Percentiles rank a stretch among this genome's conserved stretches.
These are phyloP conservation scores for Pythium monospermum DNA, from an alignment of 352 stramenopile species.

Conservation along the genomic window DNA sequence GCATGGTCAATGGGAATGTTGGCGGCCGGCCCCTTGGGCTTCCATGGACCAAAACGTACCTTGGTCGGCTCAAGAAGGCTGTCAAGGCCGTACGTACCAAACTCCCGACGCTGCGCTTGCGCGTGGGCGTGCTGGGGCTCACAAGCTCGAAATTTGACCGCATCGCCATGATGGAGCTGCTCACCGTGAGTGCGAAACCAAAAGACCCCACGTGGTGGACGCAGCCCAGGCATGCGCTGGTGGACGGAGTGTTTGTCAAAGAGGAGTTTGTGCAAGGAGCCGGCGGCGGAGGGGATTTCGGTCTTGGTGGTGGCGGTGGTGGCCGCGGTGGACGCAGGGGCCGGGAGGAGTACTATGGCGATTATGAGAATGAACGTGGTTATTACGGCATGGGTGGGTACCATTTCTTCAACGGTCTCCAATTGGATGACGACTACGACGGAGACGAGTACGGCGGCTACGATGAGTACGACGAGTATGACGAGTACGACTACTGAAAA, in stretches of 20 bases:
- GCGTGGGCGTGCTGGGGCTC: slow-evolving; percentile 5
- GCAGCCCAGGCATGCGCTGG: background rate
- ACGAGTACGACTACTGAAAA: background rate
- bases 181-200: slow-evolving; percentile 3
- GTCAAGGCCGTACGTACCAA: slow-evolving; percentile 5
- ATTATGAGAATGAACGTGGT: slow-evolving; percentile 11
- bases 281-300: too few relatives aligned
- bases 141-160: slow-evolving; percentile 2
- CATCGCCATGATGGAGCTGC: slow-evolving; percentile 2
- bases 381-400: slow-evolving; percentile 8
- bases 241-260: slow-evolving; percentile 11
- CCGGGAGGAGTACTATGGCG: slow-evolving; percentile 7
- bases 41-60: slow-evolving; percentile 9
- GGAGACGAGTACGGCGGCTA: background rate
- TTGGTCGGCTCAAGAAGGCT: slow-evolving; percentile 3
- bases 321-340: background rate
- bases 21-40: background rate
- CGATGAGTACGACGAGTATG: slow-evolving; percentile 3
- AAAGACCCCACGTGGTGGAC: slow-evolving; percentile 4
- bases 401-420: background rate
- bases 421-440: background rate
- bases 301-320: background rate
- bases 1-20: slow-evolving; percentile 4
- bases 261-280: slow-evolving; percentile 1
- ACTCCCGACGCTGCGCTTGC: slow-evolving; percentile 10